These are phyloP conservation scores for Omphalotus guepiniiformis DNA, from an alignment of 768 basidiomycete species.

Conservation along the genomic window DNA sequence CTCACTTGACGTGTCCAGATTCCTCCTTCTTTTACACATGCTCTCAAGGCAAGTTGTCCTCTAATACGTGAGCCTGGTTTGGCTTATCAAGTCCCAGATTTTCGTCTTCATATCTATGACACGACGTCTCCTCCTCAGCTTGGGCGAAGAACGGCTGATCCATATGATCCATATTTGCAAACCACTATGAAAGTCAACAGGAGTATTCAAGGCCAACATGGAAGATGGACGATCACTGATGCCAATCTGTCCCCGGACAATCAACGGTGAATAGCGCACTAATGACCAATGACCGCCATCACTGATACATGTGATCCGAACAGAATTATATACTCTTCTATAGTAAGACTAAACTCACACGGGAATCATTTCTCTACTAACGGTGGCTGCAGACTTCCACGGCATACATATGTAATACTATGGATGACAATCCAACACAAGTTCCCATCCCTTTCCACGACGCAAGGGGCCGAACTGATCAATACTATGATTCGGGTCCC, in stretches of 20 bases:
- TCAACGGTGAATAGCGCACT: slow-evolving; percentile 70
- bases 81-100: slow-evolving; percentile 49
- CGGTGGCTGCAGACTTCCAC: slow-evolving; percentile 56
- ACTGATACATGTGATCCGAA: background rate
- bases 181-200: slow-evolving; percentile 48
- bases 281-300: background rate
- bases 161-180: slow-evolving; percentile 19
- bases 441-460: slow-evolving; percentile 60
- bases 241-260: slow-evolving; percentile 88
- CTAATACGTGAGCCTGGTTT: slow-evolving; percentile 1
- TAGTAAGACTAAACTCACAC: slow-evolving; percentile 41
- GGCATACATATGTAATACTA: slow-evolving; percentile 70
- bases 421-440: slow-evolving; percentile 57
- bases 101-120: slow-evolving; percentile 85
- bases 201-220: slow-evolving; percentile 70
- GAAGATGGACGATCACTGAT: slow-evolving; percentile 94
- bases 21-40: slow-evolving; percentile 94
- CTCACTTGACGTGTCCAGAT: no score
- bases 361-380: slow-evolving; percentile 8
- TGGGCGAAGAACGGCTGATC: slow-evolving; percentile 9
- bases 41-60: slow-evolving; percentile 55
- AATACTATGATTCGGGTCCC: slow-evolving; percentile 32
- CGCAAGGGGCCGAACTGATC: slow-evolving; percentile 30
- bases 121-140: slow-evolving; percentile 46
- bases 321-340: slow-evolving; percentile 91